Base-by-base conservation (phyloP, 192 early-diverging fungal species). In the Phycomyces nitens region DNA sequence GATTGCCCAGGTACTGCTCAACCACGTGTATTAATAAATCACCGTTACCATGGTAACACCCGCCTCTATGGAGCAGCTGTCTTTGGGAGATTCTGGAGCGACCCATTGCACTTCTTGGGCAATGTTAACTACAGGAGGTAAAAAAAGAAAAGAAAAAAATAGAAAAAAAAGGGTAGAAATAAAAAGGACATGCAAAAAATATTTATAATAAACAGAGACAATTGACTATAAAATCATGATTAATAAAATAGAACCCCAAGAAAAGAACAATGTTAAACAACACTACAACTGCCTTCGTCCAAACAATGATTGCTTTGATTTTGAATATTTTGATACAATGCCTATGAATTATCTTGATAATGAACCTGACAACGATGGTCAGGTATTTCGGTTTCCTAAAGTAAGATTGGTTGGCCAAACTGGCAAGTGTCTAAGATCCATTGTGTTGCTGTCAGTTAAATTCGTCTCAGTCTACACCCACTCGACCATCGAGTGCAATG, bases 391-490 rank as follows among this genome's bases (percentile, higher is more conserved):
- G 29, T 34, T 34, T 34, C 29, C 29, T 34, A 34, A 34, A 34
- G 29, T 34, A 34, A 34, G 29, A 5, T 34, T 34, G 7, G n/a
- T n/a, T n/a, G n/a, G n/a, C n/a, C n/a, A n/a, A n/a, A n/a, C n/a
- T n/a, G n/a, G n/a, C n/a, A n/a, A n/a, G n/a, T n/a, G n/a, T n/a
- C n/a, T n/a, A n/a, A n/a, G n/a, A n/a, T n/a, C n/a, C n/a, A n/a
- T n/a, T n/a, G n/a, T n/a, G n/a, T n/a, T n/a, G n/a, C n/a, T n/a
- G n/a, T n/a, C n/a, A 59, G 52, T 26, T 63, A 40, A 50, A 15
- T 53, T 60, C 27, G 60, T 73, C 62, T 64, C 63, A 5, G 70
- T 77, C 68, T 64, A 62, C 68, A 72, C 68, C 22, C 64, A 65
- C 56, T 44, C 56, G 52, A 73, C 67, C 23, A 68, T 68, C 44